Conservation (phyloP, 345 rosid species). For the Viola odorata region DNA sequence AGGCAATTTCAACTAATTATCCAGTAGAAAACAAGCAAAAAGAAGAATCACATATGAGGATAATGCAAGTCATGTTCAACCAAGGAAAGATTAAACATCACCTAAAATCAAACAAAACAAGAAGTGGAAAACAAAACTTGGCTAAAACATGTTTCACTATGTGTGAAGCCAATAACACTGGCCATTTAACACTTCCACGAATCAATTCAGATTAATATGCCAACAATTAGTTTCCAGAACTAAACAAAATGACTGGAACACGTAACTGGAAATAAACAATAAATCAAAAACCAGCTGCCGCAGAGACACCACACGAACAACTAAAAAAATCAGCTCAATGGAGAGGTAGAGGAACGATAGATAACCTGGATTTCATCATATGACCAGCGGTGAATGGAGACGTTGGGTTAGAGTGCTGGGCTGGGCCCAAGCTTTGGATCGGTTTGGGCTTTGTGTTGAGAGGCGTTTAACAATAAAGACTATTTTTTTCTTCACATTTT, state of each 20-base stretch:
- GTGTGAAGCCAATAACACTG: too few species aligned
- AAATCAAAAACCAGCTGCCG: background rate
- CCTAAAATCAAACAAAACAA: background rate
- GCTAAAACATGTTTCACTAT: background rate
- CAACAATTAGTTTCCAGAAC: background rate
- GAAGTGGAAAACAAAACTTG: background rate
- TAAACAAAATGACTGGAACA: background rate
- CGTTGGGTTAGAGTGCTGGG: slow-evolving; percentile 24
- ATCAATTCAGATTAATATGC: background rate
- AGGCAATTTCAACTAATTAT: too few species aligned
- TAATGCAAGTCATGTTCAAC: too few species aligned
- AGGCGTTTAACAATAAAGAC: too few species aligned
- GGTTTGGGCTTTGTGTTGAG: too few species aligned
- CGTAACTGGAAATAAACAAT: background rate
- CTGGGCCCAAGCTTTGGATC: too few species aligned
- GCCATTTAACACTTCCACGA: background rate
- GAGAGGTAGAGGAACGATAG: background rate
- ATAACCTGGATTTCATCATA: slow-evolving; percentile 68
- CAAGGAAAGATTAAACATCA: too few species aligned
- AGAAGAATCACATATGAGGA: too few species aligned
- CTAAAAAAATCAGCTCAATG: background rate
- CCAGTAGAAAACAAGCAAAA: too few species aligned
- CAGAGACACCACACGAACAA: too few species aligned
- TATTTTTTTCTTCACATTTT: too few species aligned
- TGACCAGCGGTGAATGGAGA: slow-evolving; percentile 81